These are phyloP conservation scores for Oenanthe sinensis DNA, from an alignment of 129 eudicot species.

Conservation along the genomic window DNA sequence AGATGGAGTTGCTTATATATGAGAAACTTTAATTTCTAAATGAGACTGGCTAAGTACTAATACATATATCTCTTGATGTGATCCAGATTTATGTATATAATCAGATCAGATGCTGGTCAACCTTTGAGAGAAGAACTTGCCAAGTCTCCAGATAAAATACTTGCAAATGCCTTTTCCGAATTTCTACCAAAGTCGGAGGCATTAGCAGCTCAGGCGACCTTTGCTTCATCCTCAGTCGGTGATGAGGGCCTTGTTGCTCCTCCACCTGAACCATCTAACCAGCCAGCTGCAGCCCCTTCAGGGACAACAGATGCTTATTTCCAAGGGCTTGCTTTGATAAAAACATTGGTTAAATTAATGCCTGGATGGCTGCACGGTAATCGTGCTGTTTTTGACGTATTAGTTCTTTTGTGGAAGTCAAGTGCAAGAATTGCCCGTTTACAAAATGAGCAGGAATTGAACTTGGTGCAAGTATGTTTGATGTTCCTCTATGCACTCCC, in stretches of 20 bases:
- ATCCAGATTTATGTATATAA: constrained; percentile 89
- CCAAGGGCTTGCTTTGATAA: constrained; percentile 84
- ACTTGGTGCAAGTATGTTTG: constrained; percentile 73
- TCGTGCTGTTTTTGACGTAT: constrained; percentile 65
- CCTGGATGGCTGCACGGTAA: constrained; percentile 94
- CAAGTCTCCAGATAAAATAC: constrained; percentile 86
- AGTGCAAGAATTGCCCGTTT: constrained; percentile 73
- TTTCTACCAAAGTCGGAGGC: constrained; percentile 49
- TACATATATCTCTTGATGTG: constrained; percentile 8
- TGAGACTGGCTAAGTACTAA: background rate
- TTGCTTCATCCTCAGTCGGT: constrained; percentile 30
- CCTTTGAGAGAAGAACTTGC: constrained; percentile 98
- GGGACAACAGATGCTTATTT: constrained; percentile 73
- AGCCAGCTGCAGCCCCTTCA: constrained; percentile 24
- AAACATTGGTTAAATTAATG: constrained; percentile 84
- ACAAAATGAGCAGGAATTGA: constrained; percentile 91
- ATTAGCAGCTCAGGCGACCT: constrained; percentile 45
- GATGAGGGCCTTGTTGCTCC: constrained; percentile 48
- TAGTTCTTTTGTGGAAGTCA: constrained; percentile 92
- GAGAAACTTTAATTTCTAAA: constrained; percentile 1
- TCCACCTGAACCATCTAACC: constrained; percentile 45
- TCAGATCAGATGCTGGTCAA: constrained; percentile 97
- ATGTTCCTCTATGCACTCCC: constrained; percentile 5
- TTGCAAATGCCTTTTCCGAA: constrained; percentile 81
- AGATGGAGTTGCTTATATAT: background rate